Base-by-base conservation (phyloP, 2,329 filamentous ascomycete species). In the Trichoderma oligosporum region DNA sequence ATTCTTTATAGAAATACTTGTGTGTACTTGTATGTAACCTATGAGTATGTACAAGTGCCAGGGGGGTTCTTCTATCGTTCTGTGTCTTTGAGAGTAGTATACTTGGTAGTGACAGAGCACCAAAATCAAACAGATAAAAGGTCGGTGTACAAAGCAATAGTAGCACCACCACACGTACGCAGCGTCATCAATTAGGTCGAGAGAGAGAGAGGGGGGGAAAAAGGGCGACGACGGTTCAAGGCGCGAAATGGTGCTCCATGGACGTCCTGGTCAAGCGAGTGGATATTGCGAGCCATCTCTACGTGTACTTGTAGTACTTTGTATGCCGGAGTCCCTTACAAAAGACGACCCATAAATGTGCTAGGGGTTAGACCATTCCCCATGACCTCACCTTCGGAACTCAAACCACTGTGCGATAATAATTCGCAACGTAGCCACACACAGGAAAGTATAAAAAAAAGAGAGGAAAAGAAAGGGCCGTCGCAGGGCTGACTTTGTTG, bases 341-440 rank as follows among this genome's bases (percentile, higher is more conserved):
- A 25, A 4, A 46, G 44, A 46, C 22, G 44, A 25, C 44, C 44
- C 44, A 46, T 46, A 46, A 46, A 20, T 46, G n/a, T 31, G 44
- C 44, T 46, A 46, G 44, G 44, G 44, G 44, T 25, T 24, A 29
- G 44, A 46, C 27, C 44, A 45, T 45, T 45, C 44, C 27, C 18
- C 44, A 46, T 46, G 44, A 46, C 44, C 27, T 46, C 44, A 46
- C 44, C 44, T 46, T 24, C 25, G 44, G 44, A 46, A 46, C 44
- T 46, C 27, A 46, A 46, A 46, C 16, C 44, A 11, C 44, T 46
- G 7, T 46, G 27, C 44, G 44, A 46, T 31, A 20, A 46, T 33
- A 18, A 20, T 20, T n/a, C 44, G 44, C 44, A 29, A 41, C 5
- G 38, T 8, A 41, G 38, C 20, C 38, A 22, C 16, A 41, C 38